These are phyloP conservation scores for Oidiodendron maius DNA, from an alignment of 495 filamentous ascomycete genomes.

Conservation along the genomic window DNA sequence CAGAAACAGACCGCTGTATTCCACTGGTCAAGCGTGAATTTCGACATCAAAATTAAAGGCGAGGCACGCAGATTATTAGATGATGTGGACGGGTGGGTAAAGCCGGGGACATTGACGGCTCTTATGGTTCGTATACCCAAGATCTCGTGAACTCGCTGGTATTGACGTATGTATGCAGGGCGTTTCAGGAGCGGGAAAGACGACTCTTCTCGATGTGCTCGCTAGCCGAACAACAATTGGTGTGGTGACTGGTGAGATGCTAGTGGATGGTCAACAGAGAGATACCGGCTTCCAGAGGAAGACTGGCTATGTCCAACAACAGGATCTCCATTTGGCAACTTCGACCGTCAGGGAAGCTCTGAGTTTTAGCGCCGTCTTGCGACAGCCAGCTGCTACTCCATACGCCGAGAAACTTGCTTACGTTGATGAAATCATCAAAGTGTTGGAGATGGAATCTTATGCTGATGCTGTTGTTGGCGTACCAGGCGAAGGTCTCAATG, in stretches of 20 bases:
- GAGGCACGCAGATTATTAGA: constrained; percentile 69
- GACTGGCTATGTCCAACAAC: constrained; percentile 93
- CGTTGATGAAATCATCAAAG: constrained; percentile 84
- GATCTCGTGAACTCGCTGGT: not conserved
- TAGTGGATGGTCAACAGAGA: constrained; percentile 70
- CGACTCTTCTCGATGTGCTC: constrained; percentile 64
- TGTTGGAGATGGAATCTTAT: constrained; percentile 83
- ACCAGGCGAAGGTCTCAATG: constrained; percentile 79
- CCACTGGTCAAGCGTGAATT: constrained; percentile 79
- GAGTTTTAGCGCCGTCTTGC: constrained; percentile 75
- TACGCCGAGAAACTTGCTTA: constrained; percentile 74
- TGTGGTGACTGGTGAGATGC: constrained; percentile 81
- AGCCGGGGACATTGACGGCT: constrained; percentile 82
- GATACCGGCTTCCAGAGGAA: constrained; percentile 86
- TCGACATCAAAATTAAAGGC: constrained; percentile 82
- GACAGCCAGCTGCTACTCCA: constrained; percentile 68
- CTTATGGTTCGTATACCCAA: constrained; percentile 47
- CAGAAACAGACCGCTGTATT: constrained; percentile 66
- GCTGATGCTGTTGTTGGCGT: constrained; percentile 89
- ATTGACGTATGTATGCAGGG: constrained; percentile 24
- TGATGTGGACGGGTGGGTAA: constrained; percentile 84
- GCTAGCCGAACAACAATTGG: constrained; percentile 81
- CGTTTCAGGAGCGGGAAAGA: constrained; percentile 67
- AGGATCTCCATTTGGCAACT: constrained; percentile 84
- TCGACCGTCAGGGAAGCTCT: constrained; percentile 83